phyloP scores from a whole-genome alignment of 1,284 basidiomycete species.

The Trichosporon sp. region DNA sequence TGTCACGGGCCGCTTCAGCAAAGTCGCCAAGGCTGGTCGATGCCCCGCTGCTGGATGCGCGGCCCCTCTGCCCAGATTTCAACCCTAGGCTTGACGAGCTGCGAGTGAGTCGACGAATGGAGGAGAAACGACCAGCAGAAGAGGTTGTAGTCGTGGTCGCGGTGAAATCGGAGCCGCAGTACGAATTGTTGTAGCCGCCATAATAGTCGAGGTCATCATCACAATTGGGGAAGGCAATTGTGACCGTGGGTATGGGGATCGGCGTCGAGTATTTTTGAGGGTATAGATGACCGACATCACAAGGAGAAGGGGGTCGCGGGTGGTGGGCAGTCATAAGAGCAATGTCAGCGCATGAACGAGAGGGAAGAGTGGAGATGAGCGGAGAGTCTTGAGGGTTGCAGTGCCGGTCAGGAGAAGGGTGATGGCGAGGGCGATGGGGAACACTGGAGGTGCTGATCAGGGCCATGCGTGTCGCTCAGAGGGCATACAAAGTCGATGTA shows the following conservation, averaged over 20 bases:
- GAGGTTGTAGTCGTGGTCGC: neutral
- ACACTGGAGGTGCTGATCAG: neutral
- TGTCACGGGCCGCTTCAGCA: conserved; percentile 2
- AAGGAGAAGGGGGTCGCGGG: neutral
- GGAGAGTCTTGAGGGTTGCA: neutral
- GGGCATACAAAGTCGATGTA: neutral
- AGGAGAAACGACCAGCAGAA: neutral
- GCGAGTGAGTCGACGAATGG: neutral
- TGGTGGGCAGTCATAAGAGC: neutral
- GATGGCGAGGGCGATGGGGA: neutral
- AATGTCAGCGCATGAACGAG: neutral
- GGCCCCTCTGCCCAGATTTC: neutral
- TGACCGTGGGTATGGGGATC: neutral
- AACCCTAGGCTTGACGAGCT: neutral
- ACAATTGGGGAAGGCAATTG: neutral
- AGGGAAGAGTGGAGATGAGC: neutral
- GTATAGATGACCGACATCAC: neutral
- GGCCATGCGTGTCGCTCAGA: neutral
- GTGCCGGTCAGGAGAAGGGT: neutral
- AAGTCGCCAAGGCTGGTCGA: conserved; percentile 2
- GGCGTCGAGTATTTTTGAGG: neutral
- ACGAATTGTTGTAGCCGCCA: neutral
- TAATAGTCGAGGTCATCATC: neutral
- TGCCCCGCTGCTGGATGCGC: neutral
- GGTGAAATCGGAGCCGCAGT: neutral